Conservation (phyloP, 1,284 basidiomycete species). For the Ganoderma leucocontextum region DNA sequence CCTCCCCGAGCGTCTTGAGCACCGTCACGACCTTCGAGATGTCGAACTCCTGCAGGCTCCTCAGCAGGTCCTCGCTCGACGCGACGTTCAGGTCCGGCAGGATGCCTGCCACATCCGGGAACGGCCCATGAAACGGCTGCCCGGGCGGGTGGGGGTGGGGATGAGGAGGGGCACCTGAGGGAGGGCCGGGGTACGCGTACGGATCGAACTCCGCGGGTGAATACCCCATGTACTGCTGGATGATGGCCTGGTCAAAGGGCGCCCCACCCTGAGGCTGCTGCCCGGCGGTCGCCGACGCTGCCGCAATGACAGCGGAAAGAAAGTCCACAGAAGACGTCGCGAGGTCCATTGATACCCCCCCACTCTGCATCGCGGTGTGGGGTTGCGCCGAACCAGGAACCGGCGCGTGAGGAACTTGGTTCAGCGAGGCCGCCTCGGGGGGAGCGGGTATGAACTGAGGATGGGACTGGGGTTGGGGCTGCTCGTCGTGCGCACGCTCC, state of each 20-base stretch:
- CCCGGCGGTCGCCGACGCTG: conserved; percentile 41
- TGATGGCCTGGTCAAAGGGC: conserved; percentile 32
- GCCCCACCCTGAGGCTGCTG: conserved; percentile 18
- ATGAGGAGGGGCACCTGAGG: conserved; percentile 4
- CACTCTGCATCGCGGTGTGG: conserved; percentile 19
- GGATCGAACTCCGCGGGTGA: conserved; percentile 32
- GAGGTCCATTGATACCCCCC: conserved; percentile 26
- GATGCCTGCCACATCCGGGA: conserved; percentile 34
- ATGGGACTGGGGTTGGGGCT: not conserved
- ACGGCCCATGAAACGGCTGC: conserved; percentile 41
- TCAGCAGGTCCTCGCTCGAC: conserved; percentile 78
- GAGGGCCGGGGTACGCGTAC: conserved; percentile 32
- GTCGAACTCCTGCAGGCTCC: conserved; percentile 75
- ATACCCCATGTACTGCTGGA: conserved; percentile 35
- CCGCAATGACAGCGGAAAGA: conserved; percentile 53
- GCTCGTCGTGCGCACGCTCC: conserved; percentile 36
- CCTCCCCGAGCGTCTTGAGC: conserved; percentile 68
- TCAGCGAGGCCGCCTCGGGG: not conserved
- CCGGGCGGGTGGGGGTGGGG: conserved; percentile 26
- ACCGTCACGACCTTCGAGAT: conserved; percentile 72
- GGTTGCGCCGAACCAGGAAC: conserved; percentile 31
- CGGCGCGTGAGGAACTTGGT: conserved; percentile 32
- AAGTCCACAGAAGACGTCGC: conserved; percentile 55
- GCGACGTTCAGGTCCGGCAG: conserved; percentile 57
- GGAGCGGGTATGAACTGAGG: no score